Conservation (phyloP, 768 basidiomycete species). For the Kwoniella sp. region DNA sequence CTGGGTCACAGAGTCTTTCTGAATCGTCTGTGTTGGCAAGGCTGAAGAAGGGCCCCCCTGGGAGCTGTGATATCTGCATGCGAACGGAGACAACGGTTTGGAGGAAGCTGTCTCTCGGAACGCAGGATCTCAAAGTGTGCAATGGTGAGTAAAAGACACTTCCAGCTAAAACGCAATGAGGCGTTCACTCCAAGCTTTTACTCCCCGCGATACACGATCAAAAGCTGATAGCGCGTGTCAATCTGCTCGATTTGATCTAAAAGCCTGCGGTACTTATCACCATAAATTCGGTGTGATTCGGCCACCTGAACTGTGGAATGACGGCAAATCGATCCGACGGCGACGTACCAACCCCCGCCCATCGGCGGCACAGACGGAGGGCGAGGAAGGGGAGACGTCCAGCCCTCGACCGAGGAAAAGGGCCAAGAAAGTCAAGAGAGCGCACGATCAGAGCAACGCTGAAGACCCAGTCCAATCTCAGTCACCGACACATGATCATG, state of each 20-base stretch:
- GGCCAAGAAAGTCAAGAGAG: constrained; percentile 2
- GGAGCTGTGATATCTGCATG: constrained; percentile 50
- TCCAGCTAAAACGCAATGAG: no score
- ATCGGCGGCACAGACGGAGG: background rate
- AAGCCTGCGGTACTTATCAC: constrained; percentile 49
- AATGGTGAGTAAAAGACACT: constrained; percentile 39
- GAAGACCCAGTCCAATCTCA: background rate
- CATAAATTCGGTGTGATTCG: constrained; percentile 46
- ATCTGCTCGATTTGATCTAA: background rate
- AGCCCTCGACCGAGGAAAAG: constrained; percentile 9
- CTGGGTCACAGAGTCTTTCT: background rate
- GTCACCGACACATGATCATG: background rate
- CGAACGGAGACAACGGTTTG: constrained; percentile 47
- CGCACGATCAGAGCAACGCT: background rate
- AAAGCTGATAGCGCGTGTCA: background rate
- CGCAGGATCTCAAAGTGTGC: constrained; percentile 39
- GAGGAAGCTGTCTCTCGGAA: constrained; percentile 40
- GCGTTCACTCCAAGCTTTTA: no score
- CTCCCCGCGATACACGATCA: background rate
- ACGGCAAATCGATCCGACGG: constrained; percentile 41
- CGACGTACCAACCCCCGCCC: constrained; percentile 21
- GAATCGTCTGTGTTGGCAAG: constrained; percentile 27
- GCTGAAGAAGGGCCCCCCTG: constrained; percentile 40
- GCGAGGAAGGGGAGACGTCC: background rate
- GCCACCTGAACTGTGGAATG: constrained; percentile 50